Conservation (phyloP, 2,329 filamentous ascomycete genomes). For the Coniochaeta ligniaria region DNA sequence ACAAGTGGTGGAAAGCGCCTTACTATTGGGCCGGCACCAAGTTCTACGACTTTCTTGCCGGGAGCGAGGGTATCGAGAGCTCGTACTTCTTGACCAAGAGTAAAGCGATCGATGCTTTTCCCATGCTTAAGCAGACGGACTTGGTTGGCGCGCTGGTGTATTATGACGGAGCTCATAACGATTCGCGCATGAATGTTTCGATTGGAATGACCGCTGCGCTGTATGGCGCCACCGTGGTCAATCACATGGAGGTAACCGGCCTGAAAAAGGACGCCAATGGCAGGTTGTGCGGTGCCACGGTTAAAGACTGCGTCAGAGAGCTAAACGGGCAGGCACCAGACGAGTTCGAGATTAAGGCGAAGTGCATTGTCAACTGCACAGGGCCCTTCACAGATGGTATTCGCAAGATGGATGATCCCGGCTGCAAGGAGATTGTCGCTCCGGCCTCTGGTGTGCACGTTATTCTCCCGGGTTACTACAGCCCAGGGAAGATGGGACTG, state of each 20-base stretch:
- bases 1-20: conserved; percentile 78
- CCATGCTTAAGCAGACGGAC: conserved; percentile 67
- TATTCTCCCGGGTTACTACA: conserved; percentile 72
- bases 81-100: conserved; percentile 75
- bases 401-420: conserved; percentile 71
- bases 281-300: conserved; percentile 59
- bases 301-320: conserved; percentile 55
- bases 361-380: conserved; percentile 78
- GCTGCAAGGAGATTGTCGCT: conserved; percentile 64
- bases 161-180: conserved; percentile 83
- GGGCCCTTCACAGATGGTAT: conserved; percentile 76
- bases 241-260: conserved; percentile 71
- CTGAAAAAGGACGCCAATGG: conserved; percentile 66
- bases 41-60: conserved; percentile 74
- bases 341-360: conserved; percentile 65
- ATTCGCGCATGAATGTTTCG: conserved; percentile 81
- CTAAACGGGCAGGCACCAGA: conserved; percentile 45
- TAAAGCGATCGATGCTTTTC: conserved; percentile 71
- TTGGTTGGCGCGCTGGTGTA: conserved; percentile 75
- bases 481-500: conserved; percentile 72
- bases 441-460: conserved; percentile 79
- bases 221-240: conserved; percentile 73
- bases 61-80: conserved; percentile 73
- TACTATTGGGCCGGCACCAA: conserved; percentile 68
- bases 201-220: conserved; percentile 73